Conservation (phyloP, 2,329 filamentous ascomycete genomes). For the Keithomyces neogunnii region DNA sequence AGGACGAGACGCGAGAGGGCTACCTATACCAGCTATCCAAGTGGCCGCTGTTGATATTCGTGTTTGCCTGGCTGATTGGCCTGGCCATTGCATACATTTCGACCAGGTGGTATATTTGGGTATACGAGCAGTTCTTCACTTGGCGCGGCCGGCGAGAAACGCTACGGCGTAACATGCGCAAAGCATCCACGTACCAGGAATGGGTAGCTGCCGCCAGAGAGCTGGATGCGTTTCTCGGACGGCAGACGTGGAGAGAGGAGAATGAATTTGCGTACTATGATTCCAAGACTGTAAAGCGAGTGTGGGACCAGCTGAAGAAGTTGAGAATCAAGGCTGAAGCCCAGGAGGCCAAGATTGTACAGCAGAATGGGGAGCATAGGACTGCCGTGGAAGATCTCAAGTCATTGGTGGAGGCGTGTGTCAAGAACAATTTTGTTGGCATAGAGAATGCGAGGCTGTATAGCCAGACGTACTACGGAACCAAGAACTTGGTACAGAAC, state of each 20-base stretch:
- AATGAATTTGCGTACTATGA: conserved; percentile 84
- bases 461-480: conserved; percentile 94
- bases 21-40: conserved; percentile 84
- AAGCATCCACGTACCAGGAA: conserved; percentile 66
- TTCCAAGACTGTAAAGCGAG: conserved; percentile 68
- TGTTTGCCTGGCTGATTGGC: conserved; percentile 71
- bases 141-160: conserved; percentile 75
- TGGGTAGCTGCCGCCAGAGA: conserved; percentile 76
- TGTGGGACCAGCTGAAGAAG: conserved; percentile 66
- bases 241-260: conserved; percentile 69
- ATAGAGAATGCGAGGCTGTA: conserved; percentile 93
- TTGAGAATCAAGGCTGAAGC: conserved; percentile 51
- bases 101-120: conserved; percentile 80
- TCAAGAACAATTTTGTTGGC: conserved; percentile 96
- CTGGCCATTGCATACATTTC: conserved; percentile 65
- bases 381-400: conserved; percentile 64
- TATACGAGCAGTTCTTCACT: conserved; percentile 85
- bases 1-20: conserved; percentile 91
- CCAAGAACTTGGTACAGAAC: conserved; percentile 86
- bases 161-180: conserved; percentile 62
- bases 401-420: conserved; percentile 73
- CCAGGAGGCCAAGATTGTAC: conserved; percentile 32
- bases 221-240: conserved; percentile 73
- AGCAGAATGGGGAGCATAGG: conserved; percentile 28
- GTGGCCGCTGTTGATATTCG: conserved; percentile 79